Percentiles rank a stretch among this genome's conserved stretches.
Conservation (phyloP, 75 land plant species). For the Selaginella tamariscina region DNA sequence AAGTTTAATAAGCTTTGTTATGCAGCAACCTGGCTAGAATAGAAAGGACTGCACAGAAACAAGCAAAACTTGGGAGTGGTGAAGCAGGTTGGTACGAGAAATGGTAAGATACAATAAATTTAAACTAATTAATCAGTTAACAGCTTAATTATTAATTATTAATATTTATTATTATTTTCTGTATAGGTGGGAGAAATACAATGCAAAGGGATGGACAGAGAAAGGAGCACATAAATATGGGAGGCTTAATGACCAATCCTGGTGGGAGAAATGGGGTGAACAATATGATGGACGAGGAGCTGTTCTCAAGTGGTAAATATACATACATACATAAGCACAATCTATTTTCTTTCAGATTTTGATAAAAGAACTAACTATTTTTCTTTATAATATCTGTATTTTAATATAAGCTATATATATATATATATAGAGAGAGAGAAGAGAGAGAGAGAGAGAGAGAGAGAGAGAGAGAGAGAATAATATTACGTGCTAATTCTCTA, state of each 20-base stretch:
- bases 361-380: no score
- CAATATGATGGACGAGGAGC: constrained; percentile 91
- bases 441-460: no score
- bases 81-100: constrained; percentile 95
- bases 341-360: no score
- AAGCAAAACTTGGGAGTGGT: constrained; percentile 82
- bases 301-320: constrained; percentile 72
- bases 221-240: constrained; percentile 98
- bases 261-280: constrained; percentile 99
- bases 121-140: no score
- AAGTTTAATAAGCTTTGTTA: neutral
- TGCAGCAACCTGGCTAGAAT: constrained; percentile 85
- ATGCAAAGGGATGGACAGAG: constrained; percentile 96
- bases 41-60: constrained; percentile 93
- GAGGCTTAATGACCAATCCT: constrained; percentile 82
- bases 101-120: constrained; percentile 51
- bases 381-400: no score
- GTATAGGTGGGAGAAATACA: constrained; percentile 95
- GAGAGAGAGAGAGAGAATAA: no score
- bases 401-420: no score
- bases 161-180: neutral
- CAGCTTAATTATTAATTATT: neutral
- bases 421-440: no score
- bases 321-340: constrained; percentile 1
- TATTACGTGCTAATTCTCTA: no score